Base-by-base conservation (phyloP, 495 filamentous ascomycete species). In the Glutinoglossum americanum region DNA sequence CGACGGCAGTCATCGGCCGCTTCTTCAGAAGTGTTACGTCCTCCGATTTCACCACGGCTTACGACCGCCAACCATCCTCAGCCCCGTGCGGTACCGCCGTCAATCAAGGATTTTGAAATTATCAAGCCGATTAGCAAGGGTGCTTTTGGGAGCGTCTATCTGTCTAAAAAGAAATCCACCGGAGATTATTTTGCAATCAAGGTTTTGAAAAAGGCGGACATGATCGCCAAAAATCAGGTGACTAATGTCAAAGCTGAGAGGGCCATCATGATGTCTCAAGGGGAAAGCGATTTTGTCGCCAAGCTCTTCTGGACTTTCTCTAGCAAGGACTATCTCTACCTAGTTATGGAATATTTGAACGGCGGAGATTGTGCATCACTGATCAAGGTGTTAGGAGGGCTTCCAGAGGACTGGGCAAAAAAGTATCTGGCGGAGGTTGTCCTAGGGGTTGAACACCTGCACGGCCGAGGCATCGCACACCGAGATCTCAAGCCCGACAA, bases 261-360 rank as follows among this genome's bases (percentile, higher is more conserved):
- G 61, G 93, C 93, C n/a, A 98, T 98, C 64, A 96, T 98, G 92
- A 98, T 98, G 93, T 94, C 92, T 81, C 93, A 98, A 72, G 93
- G 93, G 27, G 92, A 97, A 65, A 98, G 92, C 69, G 92, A 98
- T 61, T 98, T 97, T 69, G 92, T 98, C 54, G 92, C 92, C 17
- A 98, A 98, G 69, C 74, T 98, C 6, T 97, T 96, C 71, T 98
- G 92, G 92, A 97, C 92, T 0, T 98, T 98, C 65, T 90, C 92
- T 28, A 98, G 93, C 75, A 98, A 98, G 66, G 92, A 98, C 65
- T 98, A 94, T 66, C 82, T 98, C 30, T 98, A 97, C 67, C 73
- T 98, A 62, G 92, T 98, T 17, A 98, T 98, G 92, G 92, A 98
- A 65, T 98, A 98, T 71, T 73, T 98, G 56, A 98, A 98, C 63